These are phyloP conservation scores for Mortierella sp. DNA, from an alignment of 371 early-diverging fungal species.

Conservation along the genomic window DNA sequence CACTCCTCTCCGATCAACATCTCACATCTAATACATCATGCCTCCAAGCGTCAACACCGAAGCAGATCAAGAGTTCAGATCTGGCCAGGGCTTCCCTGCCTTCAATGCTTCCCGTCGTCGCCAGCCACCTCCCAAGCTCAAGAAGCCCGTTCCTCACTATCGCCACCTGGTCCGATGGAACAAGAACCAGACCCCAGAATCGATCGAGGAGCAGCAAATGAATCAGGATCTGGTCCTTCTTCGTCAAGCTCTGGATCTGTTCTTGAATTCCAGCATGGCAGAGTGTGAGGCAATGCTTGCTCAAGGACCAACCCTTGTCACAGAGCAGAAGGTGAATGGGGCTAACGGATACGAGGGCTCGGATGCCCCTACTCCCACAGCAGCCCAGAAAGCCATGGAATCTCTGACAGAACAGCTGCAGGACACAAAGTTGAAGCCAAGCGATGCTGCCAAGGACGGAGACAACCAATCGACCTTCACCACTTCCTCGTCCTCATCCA, in stretches of 20 bases:
- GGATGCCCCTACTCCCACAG: constrained; percentile 5
- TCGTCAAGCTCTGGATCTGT: constrained; percentile 34
- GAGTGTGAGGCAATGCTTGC: constrained; percentile 36
- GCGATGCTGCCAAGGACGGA: background rate
- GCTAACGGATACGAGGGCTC: background rate
- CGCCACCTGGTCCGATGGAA: constrained; percentile 45
- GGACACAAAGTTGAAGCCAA: constrained; percentile 1
- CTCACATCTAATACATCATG: constrained; percentile 10
- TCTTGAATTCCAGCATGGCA: constrained; percentile 34
- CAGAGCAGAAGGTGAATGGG: background rate
- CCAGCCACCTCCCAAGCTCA: constrained; percentile 46
- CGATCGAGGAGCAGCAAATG: constrained; percentile 44
- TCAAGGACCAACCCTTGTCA: constrained; percentile 25
- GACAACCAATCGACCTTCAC: constrained; percentile 18
- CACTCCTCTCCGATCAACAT: background rate
- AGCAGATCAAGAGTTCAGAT: constrained; percentile 4
- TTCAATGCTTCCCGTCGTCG: constrained; percentile 45
- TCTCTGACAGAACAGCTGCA: constrained; percentile 2
- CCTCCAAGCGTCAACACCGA: constrained; percentile 41
- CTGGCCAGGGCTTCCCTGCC: constrained; percentile 24
- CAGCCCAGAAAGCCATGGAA: constrained; percentile 17
- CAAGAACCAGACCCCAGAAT: constrained; percentile 22
- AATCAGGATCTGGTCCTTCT: constrained; percentile 36
- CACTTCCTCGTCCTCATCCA: constrained; percentile 30
- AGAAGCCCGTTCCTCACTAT: constrained; percentile 49